Base-by-base conservation (phyloP, 108 stramenopile genomes). In the Phaeodactylum tricornutum region DNA sequence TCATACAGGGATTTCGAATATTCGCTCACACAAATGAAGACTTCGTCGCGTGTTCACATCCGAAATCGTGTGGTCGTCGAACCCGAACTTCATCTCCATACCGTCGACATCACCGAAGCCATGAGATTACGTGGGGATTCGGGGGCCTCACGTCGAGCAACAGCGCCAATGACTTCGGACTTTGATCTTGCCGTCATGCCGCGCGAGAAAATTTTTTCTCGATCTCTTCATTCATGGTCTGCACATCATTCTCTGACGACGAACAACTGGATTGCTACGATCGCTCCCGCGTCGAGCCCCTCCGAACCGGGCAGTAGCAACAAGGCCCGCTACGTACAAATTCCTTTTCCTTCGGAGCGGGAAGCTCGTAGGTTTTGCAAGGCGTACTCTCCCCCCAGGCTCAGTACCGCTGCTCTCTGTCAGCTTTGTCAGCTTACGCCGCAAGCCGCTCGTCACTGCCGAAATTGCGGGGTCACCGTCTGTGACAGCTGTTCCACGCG, bases 391-490 rank as follows among this genome's bases (percentile, higher is more conserved):
- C 74, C 74, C 32, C 74, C 74, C 28, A 75, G 70, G 35, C 59
- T 70, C 51, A 16, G 61, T 39, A 20, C 25, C n/a, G 20, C 21
- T 45, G n/a, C 8, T 3, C 3, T 25, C 8, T 25, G 22, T 21
- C 19, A 21, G 8, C 17, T 24, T 22, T 25, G 44, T 23, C 4
- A 5, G 2, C 8, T 25, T 21, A n/a, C 4, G 3, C 3, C 4
- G 23, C n/a, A n/a, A 14, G 28, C 26, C n/a, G 3, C 47, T n/a
- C 50, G 62, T 21, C 59, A 68, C 45, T 84, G 81, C 29, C 67
- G 67, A 7, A 81, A 88, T 53, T 84, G 82, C 49, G 81, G 85
- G 5, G 62, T 75, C 21, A 48, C 55, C 41, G 62, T 75, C 33
- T 87, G 86, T 59, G 58, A 65, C 29, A 63, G 59, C 25, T 77